A percentile compares a stretch with the other conserved stretches of the same genome.
phyloP scores from a whole-genome alignment of 176 grass and related monocot species.

The Typha latifolia region DNA sequence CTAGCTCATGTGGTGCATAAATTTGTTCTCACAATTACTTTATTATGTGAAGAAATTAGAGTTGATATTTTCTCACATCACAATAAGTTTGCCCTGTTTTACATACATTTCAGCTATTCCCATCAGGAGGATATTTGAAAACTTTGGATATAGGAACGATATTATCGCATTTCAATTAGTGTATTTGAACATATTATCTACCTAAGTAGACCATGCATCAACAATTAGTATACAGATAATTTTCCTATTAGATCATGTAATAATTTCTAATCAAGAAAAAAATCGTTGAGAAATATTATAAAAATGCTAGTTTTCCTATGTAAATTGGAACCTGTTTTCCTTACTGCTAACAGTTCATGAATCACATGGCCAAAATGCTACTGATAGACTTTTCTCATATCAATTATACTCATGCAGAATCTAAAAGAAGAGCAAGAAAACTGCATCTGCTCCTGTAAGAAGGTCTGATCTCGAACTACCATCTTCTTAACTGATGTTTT shows the following conservation, averaged over 20 bases:
- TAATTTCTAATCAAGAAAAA: not conserved
- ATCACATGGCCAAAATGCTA: not conserved
- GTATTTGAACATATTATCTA: not conserved
- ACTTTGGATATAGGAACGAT: not conserved
- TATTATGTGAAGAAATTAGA: no score
- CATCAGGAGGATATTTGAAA: no score
- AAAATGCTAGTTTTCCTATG: no score
- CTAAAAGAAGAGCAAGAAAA: conserved; percentile 1
- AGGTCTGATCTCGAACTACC: not conserved
- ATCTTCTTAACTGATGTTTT: not conserved
- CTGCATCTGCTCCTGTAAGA: not conserved
- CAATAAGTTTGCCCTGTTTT: not conserved
- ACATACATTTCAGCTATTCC: not conserved
- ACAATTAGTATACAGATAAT: not conserved
- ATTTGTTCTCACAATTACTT: no score
- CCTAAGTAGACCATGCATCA: not conserved
- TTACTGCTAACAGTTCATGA: not conserved
- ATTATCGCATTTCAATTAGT: not conserved
- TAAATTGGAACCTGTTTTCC: not conserved
- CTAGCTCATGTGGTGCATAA: no score
- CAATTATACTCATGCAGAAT: not conserved
- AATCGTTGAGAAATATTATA: no score
- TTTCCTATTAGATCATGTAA: not conserved
- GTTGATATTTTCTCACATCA: not conserved
- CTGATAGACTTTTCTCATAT: not conserved